These are phyloP conservation scores for Phytophthora kernoviae DNA, from an alignment of 352 stramenopile genomes.

Conservation along the genomic window DNA sequence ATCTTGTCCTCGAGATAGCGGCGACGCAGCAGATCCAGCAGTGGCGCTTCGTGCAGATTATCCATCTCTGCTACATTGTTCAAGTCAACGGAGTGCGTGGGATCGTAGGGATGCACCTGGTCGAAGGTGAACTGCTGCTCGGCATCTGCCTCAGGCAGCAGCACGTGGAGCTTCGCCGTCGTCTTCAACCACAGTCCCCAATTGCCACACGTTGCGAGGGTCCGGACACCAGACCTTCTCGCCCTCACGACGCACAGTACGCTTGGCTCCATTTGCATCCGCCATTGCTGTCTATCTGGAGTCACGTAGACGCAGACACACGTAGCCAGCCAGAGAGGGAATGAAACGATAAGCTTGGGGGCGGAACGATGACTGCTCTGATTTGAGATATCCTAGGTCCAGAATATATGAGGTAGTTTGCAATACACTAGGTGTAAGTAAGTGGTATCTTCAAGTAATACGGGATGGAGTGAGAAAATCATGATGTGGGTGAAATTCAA, in stretches of 20 bases:
- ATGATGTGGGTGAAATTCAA: background rate
- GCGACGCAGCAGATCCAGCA: constrained; percentile 88
- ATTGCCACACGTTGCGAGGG: constrained; percentile 85
- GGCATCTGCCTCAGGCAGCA: constrained; percentile 77
- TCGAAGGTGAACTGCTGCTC: constrained; percentile 83
- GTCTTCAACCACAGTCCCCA: constrained; percentile 87
- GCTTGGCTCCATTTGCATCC: constrained; percentile 37
- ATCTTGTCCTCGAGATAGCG: constrained; percentile 93
- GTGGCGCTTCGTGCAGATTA: constrained; percentile 91
- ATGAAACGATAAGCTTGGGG: constrained; percentile 11
- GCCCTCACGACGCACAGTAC: constrained; percentile 68
- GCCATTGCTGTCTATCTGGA: constrained; percentile 20
- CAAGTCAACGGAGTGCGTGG: constrained; percentile 87
- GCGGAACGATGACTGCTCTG: constrained; percentile 7
- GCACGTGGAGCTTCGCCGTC: constrained; percentile 86
- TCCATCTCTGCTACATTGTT: constrained; percentile 94
- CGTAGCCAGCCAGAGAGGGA: constrained; percentile 1
- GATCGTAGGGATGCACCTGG: constrained; percentile 91
- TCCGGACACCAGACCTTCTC: constrained; percentile 90
- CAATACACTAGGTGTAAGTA: background rate
- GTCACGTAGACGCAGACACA: background rate
- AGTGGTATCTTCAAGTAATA: background rate
- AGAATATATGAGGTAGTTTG: background rate
- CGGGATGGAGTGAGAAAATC: constrained; percentile 3
- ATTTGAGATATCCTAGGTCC: background rate